These are phyloP conservation scores for Neurospora sp. DNA, from an alignment of 495 filamentous ascomycete species.

Conservation along the genomic window DNA sequence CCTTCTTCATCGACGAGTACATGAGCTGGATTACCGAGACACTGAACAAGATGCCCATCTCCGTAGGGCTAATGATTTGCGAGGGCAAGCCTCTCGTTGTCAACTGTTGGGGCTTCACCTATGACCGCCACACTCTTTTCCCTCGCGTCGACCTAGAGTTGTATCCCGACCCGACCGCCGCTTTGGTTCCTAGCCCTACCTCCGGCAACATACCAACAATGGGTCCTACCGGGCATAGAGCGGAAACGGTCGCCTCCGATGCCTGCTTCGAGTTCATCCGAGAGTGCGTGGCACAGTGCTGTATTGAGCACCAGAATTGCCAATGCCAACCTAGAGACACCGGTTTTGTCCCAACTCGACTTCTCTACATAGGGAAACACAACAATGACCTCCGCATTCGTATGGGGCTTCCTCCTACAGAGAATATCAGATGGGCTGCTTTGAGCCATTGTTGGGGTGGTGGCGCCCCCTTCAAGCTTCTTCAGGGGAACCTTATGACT, in stretches of 20 bases:
- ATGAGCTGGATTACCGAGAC: not conserved
- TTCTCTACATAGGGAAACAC: not conserved
- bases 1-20: not conserved
- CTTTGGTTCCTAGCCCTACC: not conserved
- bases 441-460: conserved; percentile 8
- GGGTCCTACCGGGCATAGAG: not conserved
- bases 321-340: not conserved
- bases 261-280: not conserved
- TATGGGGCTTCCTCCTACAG: not conserved
- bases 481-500: not conserved
- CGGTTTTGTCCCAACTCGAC: not conserved
- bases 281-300: not conserved
- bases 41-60: not conserved
- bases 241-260: not conserved
- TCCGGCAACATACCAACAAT: not conserved
- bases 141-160: not conserved
- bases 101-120: not conserved
- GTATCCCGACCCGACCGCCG: not conserved
- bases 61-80: not conserved
- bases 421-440: not conserved
- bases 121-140: not conserved
- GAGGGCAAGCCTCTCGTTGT: not conserved
- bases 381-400: not conserved
- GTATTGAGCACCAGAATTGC: not conserved
- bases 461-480: not conserved